Percentiles rank a stretch among this genome's conserved stretches.
Evolutionary conservation across 1,284 basidiomycete species (phyloP).

Genomic region (Moniliella sp.): DNA sequence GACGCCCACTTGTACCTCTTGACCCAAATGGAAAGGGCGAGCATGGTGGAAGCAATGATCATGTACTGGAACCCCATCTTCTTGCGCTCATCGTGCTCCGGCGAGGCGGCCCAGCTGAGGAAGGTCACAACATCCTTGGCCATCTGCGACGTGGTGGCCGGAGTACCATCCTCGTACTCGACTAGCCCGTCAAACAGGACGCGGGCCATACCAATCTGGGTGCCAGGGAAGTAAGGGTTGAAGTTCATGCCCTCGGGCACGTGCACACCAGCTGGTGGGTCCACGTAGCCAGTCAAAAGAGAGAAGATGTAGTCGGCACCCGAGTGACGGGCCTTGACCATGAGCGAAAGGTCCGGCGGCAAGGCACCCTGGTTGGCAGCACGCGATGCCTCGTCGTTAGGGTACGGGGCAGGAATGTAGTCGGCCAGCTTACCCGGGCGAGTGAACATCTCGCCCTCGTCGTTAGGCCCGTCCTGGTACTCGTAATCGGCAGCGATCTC

Average conservation of each 20-base stretch:
- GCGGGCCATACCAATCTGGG: conserved; percentile 89
- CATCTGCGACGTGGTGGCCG: conserved; percentile 94
- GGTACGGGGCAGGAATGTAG: conserved; percentile 84
- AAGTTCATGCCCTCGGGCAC: conserved; percentile 62
- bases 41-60: conserved; percentile 44
- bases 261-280: conserved; percentile 85
- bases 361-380: conserved; percentile 81
- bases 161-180: conserved; percentile 47
- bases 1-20: conserved; percentile 85
- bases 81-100: conserved; percentile 93
- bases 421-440: conserved; percentile 90
- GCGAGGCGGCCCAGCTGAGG: conserved; percentile 46
- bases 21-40: conserved; percentile 57
- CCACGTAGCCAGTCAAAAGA: conserved; percentile 85
- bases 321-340: conserved; percentile 93
- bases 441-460: conserved; percentile 91
- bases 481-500: conserved; percentile 74
- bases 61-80: conserved; percentile 53
- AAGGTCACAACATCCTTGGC: conserved; percentile 46
- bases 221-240: conserved; percentile 35
- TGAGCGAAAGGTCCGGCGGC: conserved; percentile 88
- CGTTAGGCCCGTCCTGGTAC: conserved; percentile 86
- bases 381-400: conserved; percentile 92
- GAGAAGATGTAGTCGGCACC: conserved; percentile 91
- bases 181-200: conserved; percentile 60